phyloP scores from a whole-genome alignment of 2,329 filamentous ascomycete species.

The Fusarium sp. region DNA sequence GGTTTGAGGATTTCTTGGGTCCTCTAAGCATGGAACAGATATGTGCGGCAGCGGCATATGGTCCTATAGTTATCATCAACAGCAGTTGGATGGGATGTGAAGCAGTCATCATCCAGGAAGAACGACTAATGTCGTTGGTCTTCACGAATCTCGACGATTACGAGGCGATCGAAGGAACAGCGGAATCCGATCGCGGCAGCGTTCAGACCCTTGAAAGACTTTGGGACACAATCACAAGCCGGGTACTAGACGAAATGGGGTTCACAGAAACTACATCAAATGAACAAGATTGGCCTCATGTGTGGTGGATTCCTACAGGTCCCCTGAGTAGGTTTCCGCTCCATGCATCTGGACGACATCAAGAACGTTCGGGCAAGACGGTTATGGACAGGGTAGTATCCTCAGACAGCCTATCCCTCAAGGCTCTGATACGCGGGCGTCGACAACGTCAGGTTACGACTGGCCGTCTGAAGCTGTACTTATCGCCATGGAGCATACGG shows the following conservation, averaged over 20 bases:
- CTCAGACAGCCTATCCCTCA: conserved; percentile 7
- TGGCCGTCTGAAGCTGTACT: not conserved
- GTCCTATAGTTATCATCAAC: not conserved
- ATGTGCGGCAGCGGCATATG: not conserved
- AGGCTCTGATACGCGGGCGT: not conserved
- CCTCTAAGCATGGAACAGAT: not conserved
- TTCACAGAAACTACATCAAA: not conserved
- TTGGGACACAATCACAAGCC: not conserved
- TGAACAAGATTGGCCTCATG: not conserved
- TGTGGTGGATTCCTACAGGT: conserved; percentile 5
- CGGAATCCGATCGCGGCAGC: not conserved
- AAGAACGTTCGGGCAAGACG: not conserved
- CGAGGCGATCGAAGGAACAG: rapidly evolving
- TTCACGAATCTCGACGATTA: not conserved
- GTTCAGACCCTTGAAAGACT: not conserved
- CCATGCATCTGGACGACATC: conserved; percentile 11
- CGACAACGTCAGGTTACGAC: not conserved
- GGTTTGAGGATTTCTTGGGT: not conserved
- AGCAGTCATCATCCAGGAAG: not conserved
- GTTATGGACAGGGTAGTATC: conserved; percentile 15
- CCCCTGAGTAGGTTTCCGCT: conserved; percentile 14
- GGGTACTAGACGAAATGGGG: rapidly evolving
- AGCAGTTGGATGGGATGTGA: conserved; percentile 4
- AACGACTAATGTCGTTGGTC: not conserved
- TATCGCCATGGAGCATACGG: not conserved